Conservation (phyloP, 1,284 basidiomycete species). For the Cutaneotrichosporon sp. region DNA sequence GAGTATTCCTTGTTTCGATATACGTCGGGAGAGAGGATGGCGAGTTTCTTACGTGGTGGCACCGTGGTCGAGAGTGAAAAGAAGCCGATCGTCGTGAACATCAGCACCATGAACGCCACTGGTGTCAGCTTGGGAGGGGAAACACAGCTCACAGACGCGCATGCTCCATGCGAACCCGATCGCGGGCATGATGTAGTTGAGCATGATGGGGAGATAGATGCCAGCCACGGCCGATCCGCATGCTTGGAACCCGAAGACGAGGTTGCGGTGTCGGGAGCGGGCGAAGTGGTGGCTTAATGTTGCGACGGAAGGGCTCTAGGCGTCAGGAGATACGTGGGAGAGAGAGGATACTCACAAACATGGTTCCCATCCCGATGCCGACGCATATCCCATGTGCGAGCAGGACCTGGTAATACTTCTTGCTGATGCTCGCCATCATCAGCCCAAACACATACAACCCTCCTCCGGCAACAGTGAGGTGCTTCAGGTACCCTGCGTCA, state of each 20-base stretch:
- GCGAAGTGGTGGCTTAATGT: constrained; percentile 59
- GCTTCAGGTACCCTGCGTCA: constrained; percentile 61
- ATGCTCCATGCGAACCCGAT: constrained; percentile 54
- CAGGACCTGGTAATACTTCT: constrained; percentile 59
- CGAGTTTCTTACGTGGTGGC: constrained; percentile 39
- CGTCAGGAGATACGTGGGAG: not conserved
- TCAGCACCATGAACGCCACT: constrained; percentile 42
- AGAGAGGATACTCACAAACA: constrained; percentile 45
- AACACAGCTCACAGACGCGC: constrained; percentile 32
- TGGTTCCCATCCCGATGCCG: constrained; percentile 51
- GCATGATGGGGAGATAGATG: constrained; percentile 57
- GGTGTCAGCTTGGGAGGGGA: not conserved
- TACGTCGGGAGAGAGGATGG: constrained; percentile 28
- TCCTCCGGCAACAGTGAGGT: constrained; percentile 56
- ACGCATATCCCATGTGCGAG: constrained; percentile 35
- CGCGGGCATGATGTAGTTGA: constrained; percentile 55
- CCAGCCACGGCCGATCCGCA: constrained; percentile 48
- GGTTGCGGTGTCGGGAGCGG: constrained; percentile 39
- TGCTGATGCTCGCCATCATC: constrained; percentile 61
- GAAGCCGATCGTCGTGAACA: constrained; percentile 25
- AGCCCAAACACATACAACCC: constrained; percentile 57
- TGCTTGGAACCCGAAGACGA: constrained; percentile 45
- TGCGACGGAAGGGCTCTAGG: constrained; percentile 52
- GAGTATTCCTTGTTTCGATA: constrained; percentile 35
- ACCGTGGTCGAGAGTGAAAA: constrained; percentile 38